Conservation (phyloP, 176 grass and related monocot genomes). For the Triticum dicoccoides region DNA sequence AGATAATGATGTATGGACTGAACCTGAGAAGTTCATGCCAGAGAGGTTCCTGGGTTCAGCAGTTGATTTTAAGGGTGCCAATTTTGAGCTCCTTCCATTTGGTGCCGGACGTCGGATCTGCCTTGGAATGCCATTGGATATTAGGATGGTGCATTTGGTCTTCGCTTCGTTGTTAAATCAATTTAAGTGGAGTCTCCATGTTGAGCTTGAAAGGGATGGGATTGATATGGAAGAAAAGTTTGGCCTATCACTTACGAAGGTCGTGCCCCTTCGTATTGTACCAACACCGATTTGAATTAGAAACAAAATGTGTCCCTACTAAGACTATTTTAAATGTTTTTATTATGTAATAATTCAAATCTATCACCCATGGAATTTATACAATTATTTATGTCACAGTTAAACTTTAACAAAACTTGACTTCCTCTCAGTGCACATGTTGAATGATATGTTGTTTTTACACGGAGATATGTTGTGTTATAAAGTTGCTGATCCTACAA, state of each 20-base stretch:
- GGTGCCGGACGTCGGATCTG: slow-evolving; percentile 38
- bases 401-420: no score
- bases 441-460: no score
- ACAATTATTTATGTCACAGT: no score
- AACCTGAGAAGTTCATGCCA: slow-evolving; percentile 25
- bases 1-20: slow-evolving; percentile 22
- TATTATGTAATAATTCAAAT: no score
- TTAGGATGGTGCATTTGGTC: slow-evolving; percentile 36
- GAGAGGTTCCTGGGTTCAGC: slow-evolving; percentile 30
- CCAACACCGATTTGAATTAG: slow-evolving; percentile 13
- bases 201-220: background rate
- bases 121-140: slow-evolving; percentile 41
- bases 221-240: slow-evolving; percentile 53
- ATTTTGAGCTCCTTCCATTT: slow-evolving; percentile 46
- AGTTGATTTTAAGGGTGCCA: slow-evolving; percentile 1
- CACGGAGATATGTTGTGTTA: no score
- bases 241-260: slow-evolving; percentile 16
- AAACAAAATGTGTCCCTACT: background rate
- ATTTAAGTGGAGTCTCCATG: slow-evolving; percentile 28
- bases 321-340: no score
- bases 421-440: no score
- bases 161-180: slow-evolving; percentile 27
- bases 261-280: slow-evolving; percentile 25
- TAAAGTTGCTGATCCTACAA: no score
- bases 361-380: no score